Base-by-base conservation (phyloP, 1,284 basidiomycete species). In the Puccinia hordei region DNA sequence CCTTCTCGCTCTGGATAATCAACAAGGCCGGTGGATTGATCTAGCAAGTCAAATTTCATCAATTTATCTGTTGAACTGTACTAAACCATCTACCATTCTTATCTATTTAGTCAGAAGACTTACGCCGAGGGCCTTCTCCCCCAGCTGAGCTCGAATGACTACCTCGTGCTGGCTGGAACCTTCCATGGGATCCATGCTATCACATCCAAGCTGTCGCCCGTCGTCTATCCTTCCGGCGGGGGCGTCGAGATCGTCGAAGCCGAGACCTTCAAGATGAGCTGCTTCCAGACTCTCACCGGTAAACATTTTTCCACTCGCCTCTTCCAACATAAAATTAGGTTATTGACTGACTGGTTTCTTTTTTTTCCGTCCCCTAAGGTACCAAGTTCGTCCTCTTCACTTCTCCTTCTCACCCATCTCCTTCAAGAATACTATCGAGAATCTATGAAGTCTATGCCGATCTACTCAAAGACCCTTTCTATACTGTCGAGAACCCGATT, bases 381-480 rank as follows among this genome's bases (percentile, higher is more conserved):
- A 98, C 94, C n/a, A 99, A 99, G 86, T 97, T 99, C 83, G 94
- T 99, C 2, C 87, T 99, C 1, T 87, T 98, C 65, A 93, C 93
- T 1, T 92, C 93, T 0, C 87, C 93, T 19, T 88, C 91, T 65
- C 92, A 96, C 85, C 87, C 89, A 76, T 89, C 90, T 78, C 81
- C 88, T 22, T 82, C 83, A 0, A 81, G 82, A 2, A 83, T 86
- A 33, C 82, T 87, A 13, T 73, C 81, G 13, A 80, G 81, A 10
- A 82, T 84, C 22, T 85, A 85, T 81, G 83, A 84, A 59, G 83
- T 85, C 0, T 87, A 87, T 35, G 90, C 92, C 46, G 93, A 95
- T 80, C 95, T 97, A 76, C 97, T 98, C 94, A 98, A 99, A 88
- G 98, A 98, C 85, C 97, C 97, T 0, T 99, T 99, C 87, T 95